Conservation (phyloP, 768 basidiomycete species). For the Kwoniella dendrophila region DNA sequence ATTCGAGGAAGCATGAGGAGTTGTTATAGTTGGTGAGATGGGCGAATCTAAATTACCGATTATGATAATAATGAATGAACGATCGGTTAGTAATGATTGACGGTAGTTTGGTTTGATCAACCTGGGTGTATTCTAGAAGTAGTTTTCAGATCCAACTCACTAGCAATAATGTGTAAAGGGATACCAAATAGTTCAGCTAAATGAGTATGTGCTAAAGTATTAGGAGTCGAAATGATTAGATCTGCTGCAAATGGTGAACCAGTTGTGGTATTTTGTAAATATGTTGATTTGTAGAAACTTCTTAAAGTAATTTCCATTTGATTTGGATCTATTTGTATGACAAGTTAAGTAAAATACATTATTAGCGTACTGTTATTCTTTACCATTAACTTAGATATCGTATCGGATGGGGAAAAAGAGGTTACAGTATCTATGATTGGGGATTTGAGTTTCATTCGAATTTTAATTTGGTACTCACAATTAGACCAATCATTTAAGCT, state of each 20-base stretch:
- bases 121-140: too few species aligned
- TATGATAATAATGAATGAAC: not conserved
- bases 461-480: constrained; percentile 56
- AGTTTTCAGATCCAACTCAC: constrained; percentile 60
- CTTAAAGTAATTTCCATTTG: constrained; percentile 63
- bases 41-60: constrained; percentile 62
- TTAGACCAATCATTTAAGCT: constrained; percentile 72
- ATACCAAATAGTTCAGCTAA: constrained; percentile 33
- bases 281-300: constrained; percentile 55
- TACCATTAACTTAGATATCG: constrained; percentile 61
- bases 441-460: not conserved
- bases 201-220: constrained; percentile 36
- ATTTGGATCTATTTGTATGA: constrained; percentile 57
- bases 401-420: constrained; percentile 61
- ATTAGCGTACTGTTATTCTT: not conserved
- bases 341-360: not conserved
- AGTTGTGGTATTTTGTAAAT: constrained; percentile 23
- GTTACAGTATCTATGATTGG: not conserved
- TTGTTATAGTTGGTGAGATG: constrained; percentile 63
- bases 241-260: constrained; percentile 36
- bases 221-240: constrained; percentile 31
- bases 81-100: not conserved
- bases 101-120: too few species aligned
- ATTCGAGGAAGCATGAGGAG: constrained; percentile 65
- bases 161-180: constrained; percentile 39